Evolutionary conservation across 352 stramenopile genomes (phyloP).

Genomic region (Globisporangium paddicum): DNA sequence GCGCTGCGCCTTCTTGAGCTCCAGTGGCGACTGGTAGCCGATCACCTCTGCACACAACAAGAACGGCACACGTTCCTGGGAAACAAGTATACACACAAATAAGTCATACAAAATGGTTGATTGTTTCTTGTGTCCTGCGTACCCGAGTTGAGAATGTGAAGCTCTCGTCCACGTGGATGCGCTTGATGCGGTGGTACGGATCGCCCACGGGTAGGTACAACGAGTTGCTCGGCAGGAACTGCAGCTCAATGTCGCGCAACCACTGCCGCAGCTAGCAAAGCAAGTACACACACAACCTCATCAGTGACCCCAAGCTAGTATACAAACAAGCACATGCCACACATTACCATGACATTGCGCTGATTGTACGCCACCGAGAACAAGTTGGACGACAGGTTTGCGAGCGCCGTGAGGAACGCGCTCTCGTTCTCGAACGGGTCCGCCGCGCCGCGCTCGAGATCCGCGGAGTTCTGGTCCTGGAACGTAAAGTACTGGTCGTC

Average conservation of each 20-base stretch:
- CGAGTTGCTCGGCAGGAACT: conserved; percentile 73
- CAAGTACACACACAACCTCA: background rate
- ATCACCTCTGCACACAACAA: conserved; percentile 75
- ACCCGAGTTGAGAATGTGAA: conserved; percentile 81
- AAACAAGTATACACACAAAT: background rate
- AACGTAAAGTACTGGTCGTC: conserved; percentile 77
- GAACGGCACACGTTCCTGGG: conserved; percentile 71
- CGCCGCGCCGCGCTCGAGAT: conserved; percentile 35
- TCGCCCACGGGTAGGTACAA: conserved; percentile 79
- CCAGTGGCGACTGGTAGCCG: conserved; percentile 43
- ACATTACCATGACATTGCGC: conserved; percentile 65
- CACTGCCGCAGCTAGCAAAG: conserved; percentile 50
- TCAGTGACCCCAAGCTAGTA: background rate
- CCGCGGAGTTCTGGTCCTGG: conserved; percentile 7
- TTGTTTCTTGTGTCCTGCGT: background rate
- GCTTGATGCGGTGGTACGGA: conserved; percentile 69
- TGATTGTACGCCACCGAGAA: conserved; percentile 44
- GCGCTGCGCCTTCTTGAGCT: conserved; percentile 32
- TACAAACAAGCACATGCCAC: background rate
- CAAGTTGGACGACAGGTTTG: conserved; percentile 72
- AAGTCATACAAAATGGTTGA: background rate
- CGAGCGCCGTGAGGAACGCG: conserved; percentile 61
- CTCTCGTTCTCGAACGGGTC: conserved; percentile 72
- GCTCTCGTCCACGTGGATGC: conserved; percentile 71
- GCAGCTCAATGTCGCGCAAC: conserved; percentile 54